A percentile compares a stretch with the other conserved stretches of the same genome.
These are phyloP conservation scores for Cucurbitaria berberidis DNA, from an alignment of 2,329 filamentous ascomycete genomes.

Conservation along the genomic window DNA sequence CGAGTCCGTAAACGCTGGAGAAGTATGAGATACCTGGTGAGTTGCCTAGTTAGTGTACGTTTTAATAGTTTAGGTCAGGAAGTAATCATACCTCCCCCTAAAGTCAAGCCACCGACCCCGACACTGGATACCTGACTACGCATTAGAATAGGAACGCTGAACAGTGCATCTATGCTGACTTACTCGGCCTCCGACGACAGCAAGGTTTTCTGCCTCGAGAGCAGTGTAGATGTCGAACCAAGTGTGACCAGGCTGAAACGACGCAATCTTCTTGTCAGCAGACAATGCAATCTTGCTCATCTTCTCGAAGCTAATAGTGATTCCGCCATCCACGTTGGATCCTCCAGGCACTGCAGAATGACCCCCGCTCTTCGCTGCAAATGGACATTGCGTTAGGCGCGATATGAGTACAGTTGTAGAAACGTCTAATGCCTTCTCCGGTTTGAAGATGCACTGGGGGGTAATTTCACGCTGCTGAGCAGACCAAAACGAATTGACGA, in stretches of 20 bases:
- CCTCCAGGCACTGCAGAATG: slow-evolving; percentile 51
- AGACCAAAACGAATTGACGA: slow-evolving; percentile 22
- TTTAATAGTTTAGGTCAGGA: background rate
- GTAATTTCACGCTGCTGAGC: slow-evolving; percentile 18
- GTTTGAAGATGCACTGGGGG: slow-evolving; percentile 26
- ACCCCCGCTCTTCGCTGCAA: slow-evolving; percentile 54
- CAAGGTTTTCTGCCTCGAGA: slow-evolving; percentile 29
- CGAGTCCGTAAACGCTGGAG: slow-evolving; percentile 28
- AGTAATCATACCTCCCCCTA: slow-evolving; percentile 26
- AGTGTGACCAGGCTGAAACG: slow-evolving; percentile 42
- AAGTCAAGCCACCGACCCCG: slow-evolving; percentile 30
- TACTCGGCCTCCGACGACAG: slow-evolving; percentile 40
- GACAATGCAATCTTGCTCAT: slow-evolving; percentile 37
- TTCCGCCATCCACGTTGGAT: slow-evolving; percentile 51
- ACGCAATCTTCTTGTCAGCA: slow-evolving; percentile 31
- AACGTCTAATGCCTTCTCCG: slow-evolving; percentile 14
- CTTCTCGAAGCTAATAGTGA: slow-evolving; percentile 52
- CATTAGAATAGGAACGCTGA: background rate
- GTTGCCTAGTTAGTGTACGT: background rate
- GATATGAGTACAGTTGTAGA: slow-evolving; percentile 21
- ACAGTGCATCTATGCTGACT: background rate
- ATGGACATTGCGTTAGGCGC: slow-evolving; percentile 39
- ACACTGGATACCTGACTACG: slow-evolving; percentile 16
- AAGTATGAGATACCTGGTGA: slow-evolving; percentile 32
- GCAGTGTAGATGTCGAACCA: slow-evolving; percentile 46